Base-by-base conservation (phyloP, 345 rosid genomes). In the Populus davidiana region DNA sequence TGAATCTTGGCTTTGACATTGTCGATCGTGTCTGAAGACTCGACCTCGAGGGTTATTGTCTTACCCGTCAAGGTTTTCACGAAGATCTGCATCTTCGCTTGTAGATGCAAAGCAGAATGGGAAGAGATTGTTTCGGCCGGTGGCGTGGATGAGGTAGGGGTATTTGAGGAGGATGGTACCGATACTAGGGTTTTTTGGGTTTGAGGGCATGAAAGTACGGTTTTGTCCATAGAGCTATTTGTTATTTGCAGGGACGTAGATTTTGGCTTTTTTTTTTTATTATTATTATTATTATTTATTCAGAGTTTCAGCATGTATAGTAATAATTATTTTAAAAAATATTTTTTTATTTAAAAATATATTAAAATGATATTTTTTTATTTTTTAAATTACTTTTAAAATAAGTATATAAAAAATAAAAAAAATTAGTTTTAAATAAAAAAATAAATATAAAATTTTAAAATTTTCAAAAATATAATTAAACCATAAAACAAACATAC, bases 1-100 rank as follows among this genome's bases (percentile, higher is more conserved):
- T 80, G 76, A 41, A 80, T 80, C 79, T 80, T 80, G 47, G 76
- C 76, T 49, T 80, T 80, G 69, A 80, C 79, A 71, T 80, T 80
- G 69, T 80, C 79, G 33, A 80, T 75, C 7, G 73, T 80, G 66
- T 80, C 79, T 1, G 76, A 80, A 1, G 79, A 75, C 23, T 80
- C 77, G 0, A 80, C 79, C 83, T 80, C 79, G 20, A 75, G 76
- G 21, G 83, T 75, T 38, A 80, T 75, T 11, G 79, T 80, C 72
- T 80, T 80, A 2, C 70, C 73, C 39, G 83, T 80, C 36, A 80
- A 67, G 69, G 83, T 80, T 52, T 80, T 80, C 73, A 75, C 79
- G 77, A 80, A 80, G 76, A 80, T 80, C 73, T 75, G 79, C 83
- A 80, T 80, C 83, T 71, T 65, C 27, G 33, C 14, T 12, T 5